Conservation (phyloP, 768 basidiomycete genomes). For the Phanerochaete carnosa region DNA sequence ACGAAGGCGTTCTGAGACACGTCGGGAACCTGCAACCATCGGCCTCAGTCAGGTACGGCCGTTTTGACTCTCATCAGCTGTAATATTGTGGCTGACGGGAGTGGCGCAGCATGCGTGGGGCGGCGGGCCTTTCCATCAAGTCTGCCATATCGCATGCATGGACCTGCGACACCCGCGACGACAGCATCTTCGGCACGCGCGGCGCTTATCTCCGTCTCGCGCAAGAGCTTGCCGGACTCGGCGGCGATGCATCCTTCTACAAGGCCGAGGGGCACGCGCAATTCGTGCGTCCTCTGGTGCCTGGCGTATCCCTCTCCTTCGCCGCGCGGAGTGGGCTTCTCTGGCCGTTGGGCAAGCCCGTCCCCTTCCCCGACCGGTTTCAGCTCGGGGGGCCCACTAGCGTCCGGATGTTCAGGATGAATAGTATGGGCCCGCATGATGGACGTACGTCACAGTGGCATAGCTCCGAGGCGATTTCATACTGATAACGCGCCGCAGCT, state of each 20-base stretch:
- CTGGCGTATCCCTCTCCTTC: conserved; percentile 72
- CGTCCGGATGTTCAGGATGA: conserved; percentile 72
- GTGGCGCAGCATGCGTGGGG: conserved; percentile 68
- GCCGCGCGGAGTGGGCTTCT: conserved; percentile 71
- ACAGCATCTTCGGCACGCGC: conserved; percentile 55
- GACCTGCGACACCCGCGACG: conserved; percentile 73
- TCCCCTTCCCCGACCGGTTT: conserved; percentile 80
- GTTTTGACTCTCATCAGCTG: too few species aligned
- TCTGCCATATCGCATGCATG: conserved; percentile 81
- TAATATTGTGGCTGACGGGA: too few species aligned
- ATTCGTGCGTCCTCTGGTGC: conserved; percentile 51
- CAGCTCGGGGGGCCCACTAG: conserved; percentile 91
- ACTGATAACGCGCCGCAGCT: conserved; percentile 37
- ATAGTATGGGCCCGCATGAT: conserved; percentile 77
- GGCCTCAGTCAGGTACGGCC: conserved; percentile 75
- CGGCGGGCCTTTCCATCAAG: conserved; percentile 79
- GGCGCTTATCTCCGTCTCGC: conserved; percentile 63
- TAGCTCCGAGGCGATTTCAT: background rate
- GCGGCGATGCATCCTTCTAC: conserved; percentile 75
- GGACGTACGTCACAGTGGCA: conserved; percentile 43
- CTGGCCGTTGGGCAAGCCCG: conserved; percentile 51
- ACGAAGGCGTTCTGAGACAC: conserved; percentile 78
- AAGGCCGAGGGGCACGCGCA: conserved; percentile 70
- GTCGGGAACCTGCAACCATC: conserved; percentile 66
- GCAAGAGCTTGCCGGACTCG: conserved; percentile 75